Evolutionary conservation across 306 rosid species (phyloP), one percentile per base, ranked within the genome.

Genomic region (Quercus gilva): DNA sequence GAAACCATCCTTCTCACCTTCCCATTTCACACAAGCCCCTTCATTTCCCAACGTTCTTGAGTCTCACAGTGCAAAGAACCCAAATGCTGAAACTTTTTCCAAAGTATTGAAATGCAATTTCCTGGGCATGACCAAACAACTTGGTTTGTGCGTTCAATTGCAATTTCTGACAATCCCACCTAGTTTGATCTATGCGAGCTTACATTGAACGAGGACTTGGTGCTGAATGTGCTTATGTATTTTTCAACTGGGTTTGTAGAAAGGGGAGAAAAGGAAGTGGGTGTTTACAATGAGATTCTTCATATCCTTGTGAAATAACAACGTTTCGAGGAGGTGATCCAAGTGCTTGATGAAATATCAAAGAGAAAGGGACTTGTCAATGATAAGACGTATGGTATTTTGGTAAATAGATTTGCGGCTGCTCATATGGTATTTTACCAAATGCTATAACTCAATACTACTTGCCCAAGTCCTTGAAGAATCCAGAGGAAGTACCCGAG

Each of bases 331-430:
- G 96, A 87, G 35, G n/a, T 85, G 4, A 56, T 55, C 91, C 85
- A 94, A 64, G 79, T 92, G 97, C 56, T 94, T 71, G 96, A 84
- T 5, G 88, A 94, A 92, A 92, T 94, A 91, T 87, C 87, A 0
- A 59, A 81, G 11, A 88, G 91, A 77, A 58, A 73, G 20, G 87
- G 84, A 29, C 87, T 90, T n/a, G 13, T 90, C 3, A 75, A 84
- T 33, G 90, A 87, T 70, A 78, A 8, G 5, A 79, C 87, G 0
- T 94, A 86, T 41, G 72, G 53, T 31, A 83, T 85, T 78, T 76
- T 94, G 83, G 26, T 94, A 31, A 81, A 87, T 43, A 84, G 96
- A 68, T 82, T 79, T 61, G 88, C 87, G 3, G 92, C 86, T 49
- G 94, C 94, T 6, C 97, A 92, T 77, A 73, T 90, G 92, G 41